Evolutionary conservation across 2,329 filamentous ascomycete genomes (phyloP).

Genomic region (Fusarium duplospermum): DNA sequence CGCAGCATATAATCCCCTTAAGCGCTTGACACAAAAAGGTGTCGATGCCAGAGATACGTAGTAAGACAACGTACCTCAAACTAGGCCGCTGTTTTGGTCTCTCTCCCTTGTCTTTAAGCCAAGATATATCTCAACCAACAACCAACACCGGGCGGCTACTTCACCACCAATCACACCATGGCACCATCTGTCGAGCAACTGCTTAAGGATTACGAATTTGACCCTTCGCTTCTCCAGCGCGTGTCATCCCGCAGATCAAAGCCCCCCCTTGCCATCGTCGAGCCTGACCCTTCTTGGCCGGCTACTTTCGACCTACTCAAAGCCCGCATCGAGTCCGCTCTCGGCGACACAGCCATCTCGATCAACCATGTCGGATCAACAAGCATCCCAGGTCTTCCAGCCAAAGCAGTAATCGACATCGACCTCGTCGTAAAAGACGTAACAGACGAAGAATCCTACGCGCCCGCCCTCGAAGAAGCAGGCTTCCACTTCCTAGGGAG

Average conservation of each 20-base stretch:
- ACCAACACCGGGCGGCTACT: constrained; percentile 4
- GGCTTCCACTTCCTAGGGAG: constrained; percentile 60
- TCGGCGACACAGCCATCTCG: constrained; percentile 50
- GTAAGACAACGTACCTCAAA: background rate
- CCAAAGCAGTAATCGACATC: constrained; percentile 65
- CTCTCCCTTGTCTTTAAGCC: background rate
- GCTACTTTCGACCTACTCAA: constrained; percentile 46
- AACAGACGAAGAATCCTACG: constrained; percentile 56
- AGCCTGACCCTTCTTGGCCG: constrained; percentile 53
- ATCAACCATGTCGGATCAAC: constrained; percentile 64
- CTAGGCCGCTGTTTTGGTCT: background rate
- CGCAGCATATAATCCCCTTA: background rate
- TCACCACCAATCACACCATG: constrained; percentile 28
- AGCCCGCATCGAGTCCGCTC: constrained; percentile 49
- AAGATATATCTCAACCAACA: constrained; percentile 21
- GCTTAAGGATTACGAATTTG: constrained; percentile 42
- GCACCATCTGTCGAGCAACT: constrained; percentile 39
- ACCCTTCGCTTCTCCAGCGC: constrained; percentile 38
- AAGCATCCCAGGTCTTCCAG: constrained; percentile 59
- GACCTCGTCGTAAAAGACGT: constrained; percentile 59
- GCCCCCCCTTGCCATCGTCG: constrained; percentile 47
- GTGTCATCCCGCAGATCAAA: constrained; percentile 41
- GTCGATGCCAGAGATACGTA: background rate
- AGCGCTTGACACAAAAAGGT: constrained; percentile 4
- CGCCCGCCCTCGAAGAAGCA: constrained; percentile 53